Evolutionary conservation across 2,329 filamentous ascomycete species (phyloP), one percentile per base, ranked within the genome.

Genomic region (Grosmannia serpens): DNA sequence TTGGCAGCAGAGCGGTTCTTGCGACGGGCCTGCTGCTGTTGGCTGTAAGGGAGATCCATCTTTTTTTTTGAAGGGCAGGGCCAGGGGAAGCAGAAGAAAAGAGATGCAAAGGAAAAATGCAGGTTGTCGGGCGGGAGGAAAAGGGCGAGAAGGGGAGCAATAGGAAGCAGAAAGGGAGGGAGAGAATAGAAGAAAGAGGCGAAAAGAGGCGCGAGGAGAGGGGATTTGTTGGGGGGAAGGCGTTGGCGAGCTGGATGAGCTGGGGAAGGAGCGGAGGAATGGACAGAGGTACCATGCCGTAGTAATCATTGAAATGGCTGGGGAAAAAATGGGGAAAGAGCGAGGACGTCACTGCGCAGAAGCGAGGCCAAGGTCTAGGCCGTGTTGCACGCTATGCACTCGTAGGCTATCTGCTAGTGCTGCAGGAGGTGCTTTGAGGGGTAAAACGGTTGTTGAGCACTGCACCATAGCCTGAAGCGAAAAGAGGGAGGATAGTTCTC

Each of bases 1-100:
- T 79, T 84, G 54, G 77, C 80, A 31, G 76, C 76, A 26, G 83
- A 84, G 64, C 79, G 77, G 65, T 78, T 80, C 70, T 83, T 81
- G 62, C 80, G 80, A 60, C 81, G 76, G 51, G 77, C 73, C 63
- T 79, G 77, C 64, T 77, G 78, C 67, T 84, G 80, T 63, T 82
- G 82, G 62, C 81, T 82, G 68, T 82, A 84, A 60, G 80, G 79
- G 62, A 78, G 73, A 63, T 85, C 83, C 82, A 85, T 82, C 55
- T 52, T 38, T 56, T n/a, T 47, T 47, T 4, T 33, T 7, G 11
- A 41, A 26, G 44, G 22, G n/a, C 10, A 33, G 31, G 6, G 10
- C 6, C 10, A 27, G 27, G 7, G 27, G 46, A 3, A 33, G 24
- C 6, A 61, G 60, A 49, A 56, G 20, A 17, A 13, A 29, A 13